phyloP scores from a whole-genome alignment of 148 eudicot species.

The Fagopyrum esculentum region DNA sequence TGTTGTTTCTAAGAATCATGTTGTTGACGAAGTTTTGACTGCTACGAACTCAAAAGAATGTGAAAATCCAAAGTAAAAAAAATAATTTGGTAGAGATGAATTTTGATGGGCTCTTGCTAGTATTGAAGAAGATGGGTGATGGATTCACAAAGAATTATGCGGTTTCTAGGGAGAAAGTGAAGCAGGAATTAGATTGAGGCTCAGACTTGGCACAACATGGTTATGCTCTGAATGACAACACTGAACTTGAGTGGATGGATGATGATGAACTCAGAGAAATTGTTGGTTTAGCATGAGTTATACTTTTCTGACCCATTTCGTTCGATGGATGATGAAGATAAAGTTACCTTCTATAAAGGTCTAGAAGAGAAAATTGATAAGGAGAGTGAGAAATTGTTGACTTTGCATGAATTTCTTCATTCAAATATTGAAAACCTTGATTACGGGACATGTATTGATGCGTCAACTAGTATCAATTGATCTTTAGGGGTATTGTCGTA shows the following conservation, averaged over 20 bases:
- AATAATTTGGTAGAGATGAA: conserved; percentile 81
- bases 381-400: conserved; percentile 47
- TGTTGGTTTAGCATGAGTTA: no score
- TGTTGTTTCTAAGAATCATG: conserved; percentile 19
- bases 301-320: conserved; percentile 79
- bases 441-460: conserved; percentile 80
- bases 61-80: conserved; percentile 20
- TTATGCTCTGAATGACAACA: conserved; percentile 24
- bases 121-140: conserved; percentile 52
- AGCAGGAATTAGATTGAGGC: conserved; percentile 24
- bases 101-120: conserved; percentile 67
- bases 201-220: conserved; percentile 28
- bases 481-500: no score
- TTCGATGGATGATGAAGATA: conserved; percentile 71
- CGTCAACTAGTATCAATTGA: no score
- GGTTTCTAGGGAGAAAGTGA: conserved; percentile 56
- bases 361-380: conserved; percentile 72
- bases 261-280: conserved; percentile 79
- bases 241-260: conserved; percentile 90
- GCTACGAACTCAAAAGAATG: conserved; percentile 13
- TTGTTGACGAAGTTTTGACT: conserved; percentile 10
- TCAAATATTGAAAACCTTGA: conserved; percentile 89
- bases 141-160: conserved; percentile 64
- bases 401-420: conserved; percentile 73
- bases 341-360: conserved; percentile 55